Percentiles rank a stretch among this genome's conserved stretches.
These are phyloP conservation scores for Metarhizium guizhouense DNA, from an alignment of 2,329 filamentous ascomycete species.

Conservation along the genomic window DNA sequence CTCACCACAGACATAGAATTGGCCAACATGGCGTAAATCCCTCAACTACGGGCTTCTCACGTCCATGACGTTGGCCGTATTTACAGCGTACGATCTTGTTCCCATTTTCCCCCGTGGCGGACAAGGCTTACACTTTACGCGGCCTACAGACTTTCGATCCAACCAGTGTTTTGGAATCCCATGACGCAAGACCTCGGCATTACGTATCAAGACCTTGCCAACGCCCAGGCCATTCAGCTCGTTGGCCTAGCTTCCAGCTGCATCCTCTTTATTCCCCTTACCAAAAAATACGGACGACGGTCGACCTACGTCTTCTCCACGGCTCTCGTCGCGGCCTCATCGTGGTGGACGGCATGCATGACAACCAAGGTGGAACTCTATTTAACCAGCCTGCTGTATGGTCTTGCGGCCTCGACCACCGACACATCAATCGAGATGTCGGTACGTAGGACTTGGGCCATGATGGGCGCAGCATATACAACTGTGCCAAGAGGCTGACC, in stretches of 20 bases:
- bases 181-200: slow-evolving; percentile 16
- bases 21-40: slow-evolving; percentile 14
- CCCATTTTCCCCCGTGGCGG: too few species aligned
- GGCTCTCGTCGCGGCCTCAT: slow-evolving; percentile 12
- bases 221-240: slow-evolving; percentile 18
- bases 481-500: neutral
- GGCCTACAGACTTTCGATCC: slow-evolving; percentile 6
- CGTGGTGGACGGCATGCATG: slow-evolving; percentile 16
- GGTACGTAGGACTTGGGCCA: slow-evolving; percentile 6
- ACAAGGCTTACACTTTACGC: too few species aligned
- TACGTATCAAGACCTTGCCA: slow-evolving; percentile 15
- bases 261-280: slow-evolving; percentile 24
- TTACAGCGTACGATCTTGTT: slow-evolving; percentile 9
- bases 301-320: slow-evolving; percentile 20
- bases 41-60: slow-evolving; percentile 14
- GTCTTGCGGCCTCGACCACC: slow-evolving; percentile 29
- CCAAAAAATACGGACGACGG: slow-evolving; percentile 25
- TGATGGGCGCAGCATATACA: neutral
- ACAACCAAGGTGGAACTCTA: slow-evolving; percentile 14
- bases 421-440: slow-evolving; percentile 30
- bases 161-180: slow-evolving; percentile 14
- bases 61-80: slow-evolving; percentile 13
- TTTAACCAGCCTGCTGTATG: slow-evolving; percentile 17
- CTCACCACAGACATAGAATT: slow-evolving; percentile 10
- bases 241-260: slow-evolving; percentile 23